Percentiles rank a stretch among this genome's conserved stretches.
Conservation (phyloP, 2,329 filamentous ascomycete genomes). For the Cladosporium colombiae region DNA sequence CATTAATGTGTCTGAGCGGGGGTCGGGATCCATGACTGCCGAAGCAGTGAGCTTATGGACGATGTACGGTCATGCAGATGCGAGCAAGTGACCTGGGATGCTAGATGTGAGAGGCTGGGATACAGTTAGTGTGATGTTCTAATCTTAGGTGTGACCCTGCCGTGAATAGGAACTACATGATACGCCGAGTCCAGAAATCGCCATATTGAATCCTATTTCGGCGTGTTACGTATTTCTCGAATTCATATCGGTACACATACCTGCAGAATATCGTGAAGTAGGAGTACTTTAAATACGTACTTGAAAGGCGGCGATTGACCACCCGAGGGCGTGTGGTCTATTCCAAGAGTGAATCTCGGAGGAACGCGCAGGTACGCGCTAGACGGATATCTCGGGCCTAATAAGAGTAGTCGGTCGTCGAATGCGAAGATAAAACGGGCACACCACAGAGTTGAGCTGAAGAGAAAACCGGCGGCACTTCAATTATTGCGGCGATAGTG, state of each 20-base stretch:
- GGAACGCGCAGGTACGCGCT: neutral
- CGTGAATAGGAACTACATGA: neutral
- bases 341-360: neutral
- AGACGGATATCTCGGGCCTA: neutral
- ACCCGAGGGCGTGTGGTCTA: neutral
- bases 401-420: neutral
- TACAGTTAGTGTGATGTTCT: neutral
- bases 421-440: neutral
- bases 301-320: neutral
- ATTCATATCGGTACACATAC: neutral
- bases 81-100: neutral
- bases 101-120: neutral
- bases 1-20: constrained; percentile 30
- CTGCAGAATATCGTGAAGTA: neutral
- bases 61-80: constrained; percentile 4
- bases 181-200: neutral
- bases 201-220: neutral
- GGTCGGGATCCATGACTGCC: constrained; percentile 16
- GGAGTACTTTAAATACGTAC: neutral
- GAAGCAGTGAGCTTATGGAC: constrained; percentile 1
- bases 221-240: neutral
- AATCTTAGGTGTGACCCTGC: neutral
- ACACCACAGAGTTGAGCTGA: neutral
- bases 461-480: neutral
- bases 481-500: neutral